Evolutionary conservation across 768 basidiomycete genomes (phyloP).

Genomic region (Kwoniella mangroviensis): DNA sequence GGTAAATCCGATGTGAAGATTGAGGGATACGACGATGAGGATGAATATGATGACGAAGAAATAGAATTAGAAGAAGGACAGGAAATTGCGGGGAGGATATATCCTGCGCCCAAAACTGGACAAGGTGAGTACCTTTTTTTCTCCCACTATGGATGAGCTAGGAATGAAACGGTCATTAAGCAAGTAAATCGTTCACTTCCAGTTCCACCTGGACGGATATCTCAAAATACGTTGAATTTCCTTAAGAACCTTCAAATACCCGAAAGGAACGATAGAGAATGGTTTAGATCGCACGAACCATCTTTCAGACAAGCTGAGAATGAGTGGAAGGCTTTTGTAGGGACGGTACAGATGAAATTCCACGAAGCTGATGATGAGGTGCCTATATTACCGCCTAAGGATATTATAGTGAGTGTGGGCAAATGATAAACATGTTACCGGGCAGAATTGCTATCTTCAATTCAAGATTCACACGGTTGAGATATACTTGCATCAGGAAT

Average conservation of each 20-base stretch:
- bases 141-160: too few species aligned
- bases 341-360: constrained; percentile 70
- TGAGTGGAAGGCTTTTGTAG: constrained; percentile 87
- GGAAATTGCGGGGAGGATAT: constrained; percentile 65
- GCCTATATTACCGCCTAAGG: constrained; percentile 85
- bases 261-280: constrained; percentile 76
- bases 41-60: constrained; percentile 39
- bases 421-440: too few species aligned
- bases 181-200: not conserved
- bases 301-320: constrained; percentile 80
- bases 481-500: not conserved
- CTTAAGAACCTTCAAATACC: constrained; percentile 71
- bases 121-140: constrained; percentile 63
- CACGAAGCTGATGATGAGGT: constrained; percentile 78
- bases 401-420: constrained; percentile 64
- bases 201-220: constrained; percentile 86
- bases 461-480: too few species aligned
- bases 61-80: constrained; percentile 57
- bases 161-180: not conserved
- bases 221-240: constrained; percentile 82
- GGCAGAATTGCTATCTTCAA: too few species aligned
- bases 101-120: constrained; percentile 82
- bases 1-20: constrained; percentile 19
- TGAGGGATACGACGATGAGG: constrained; percentile 32
- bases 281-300: constrained; percentile 84